Conservation (phyloP, 2,329 filamentous ascomycete species). For the Incumbomyces delicatus region DNA sequence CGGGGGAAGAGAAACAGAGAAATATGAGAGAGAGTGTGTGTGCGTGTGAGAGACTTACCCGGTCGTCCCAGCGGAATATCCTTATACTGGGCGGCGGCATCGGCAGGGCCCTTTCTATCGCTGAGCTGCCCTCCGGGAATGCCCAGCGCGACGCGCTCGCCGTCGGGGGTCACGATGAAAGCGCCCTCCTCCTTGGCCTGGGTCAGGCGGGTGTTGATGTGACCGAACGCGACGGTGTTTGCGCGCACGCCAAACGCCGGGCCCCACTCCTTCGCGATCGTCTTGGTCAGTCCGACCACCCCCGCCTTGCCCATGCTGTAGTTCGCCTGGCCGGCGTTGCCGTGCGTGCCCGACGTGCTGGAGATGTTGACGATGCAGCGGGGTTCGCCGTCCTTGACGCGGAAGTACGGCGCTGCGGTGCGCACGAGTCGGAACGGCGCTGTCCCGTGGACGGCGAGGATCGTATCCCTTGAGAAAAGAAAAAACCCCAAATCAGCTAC, state of each 20-base stretch:
- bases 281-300: slow-evolving; percentile 73
- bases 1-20: no score
- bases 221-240: slow-evolving; percentile 77
- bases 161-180: slow-evolving; percentile 66
- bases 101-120: slow-evolving; percentile 22
- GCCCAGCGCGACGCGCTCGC: slow-evolving; percentile 63
- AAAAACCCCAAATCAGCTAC: slow-evolving; percentile 61
- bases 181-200: slow-evolving; percentile 76
- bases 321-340: slow-evolving; percentile 86
- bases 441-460: slow-evolving; percentile 71
- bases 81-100: slow-evolving; percentile 34
- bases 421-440: slow-evolving; percentile 77
- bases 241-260: slow-evolving; percentile 63
- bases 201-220: slow-evolving; percentile 70
- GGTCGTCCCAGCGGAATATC: slow-evolving; percentile 73
- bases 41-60: slow-evolving; percentile 33
- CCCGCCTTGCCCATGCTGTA: slow-evolving; percentile 80
- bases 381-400: slow-evolving; percentile 70
- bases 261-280: slow-evolving; percentile 87
- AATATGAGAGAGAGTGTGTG: no score
- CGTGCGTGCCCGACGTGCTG: slow-evolving; percentile 70
- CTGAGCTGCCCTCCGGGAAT: slow-evolving; percentile 55
- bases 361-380: slow-evolving; percentile 76
- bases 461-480: slow-evolving; percentile 50
- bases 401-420: slow-evolving; percentile 74